Conservation (phyloP, 495 filamentous ascomycete genomes). For the Cairneyella variabilis region DNA sequence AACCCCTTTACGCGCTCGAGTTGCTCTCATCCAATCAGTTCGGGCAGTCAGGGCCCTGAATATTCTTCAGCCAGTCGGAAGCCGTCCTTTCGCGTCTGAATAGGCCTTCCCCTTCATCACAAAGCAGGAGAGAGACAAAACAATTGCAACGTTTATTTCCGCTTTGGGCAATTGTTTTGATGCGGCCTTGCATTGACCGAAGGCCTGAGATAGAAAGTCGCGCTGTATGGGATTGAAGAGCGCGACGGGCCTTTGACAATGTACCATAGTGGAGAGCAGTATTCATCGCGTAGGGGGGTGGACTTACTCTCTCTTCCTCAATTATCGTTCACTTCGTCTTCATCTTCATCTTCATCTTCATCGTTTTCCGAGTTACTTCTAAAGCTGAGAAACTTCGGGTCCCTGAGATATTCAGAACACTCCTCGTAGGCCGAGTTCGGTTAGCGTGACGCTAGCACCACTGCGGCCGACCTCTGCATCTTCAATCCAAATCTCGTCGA, state of each 20-base stretch:
- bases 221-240: conserved; percentile 16
- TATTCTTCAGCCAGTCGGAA: conserved; percentile 11
- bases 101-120: conserved; percentile 20
- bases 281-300: background rate
- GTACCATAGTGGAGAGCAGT: conserved; percentile 7
- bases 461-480: background rate
- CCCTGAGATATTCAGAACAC: too few species aligned
- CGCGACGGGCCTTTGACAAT: conserved; percentile 20
- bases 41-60: background rate
- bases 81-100: conserved; percentile 10
- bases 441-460: background rate
- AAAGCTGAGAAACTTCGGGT: too few species aligned
- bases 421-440: background rate
- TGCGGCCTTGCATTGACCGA: conserved; percentile 14
- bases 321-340: background rate
- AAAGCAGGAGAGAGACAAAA: conserved; percentile 13
- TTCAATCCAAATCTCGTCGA: background rate
- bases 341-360: background rate
- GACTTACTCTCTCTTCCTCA: conserved; percentile 1
- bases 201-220: conserved; percentile 17
- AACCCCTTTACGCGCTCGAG: conserved; percentile 21
- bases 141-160: conserved; percentile 17
- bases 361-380: background rate
- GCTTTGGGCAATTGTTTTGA: conserved; percentile 27
- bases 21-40: conserved; percentile 6